Evolutionary conservation across 2,329 filamentous ascomycete genomes (phyloP).

Genomic region (Orbilia oligospora): DNA sequence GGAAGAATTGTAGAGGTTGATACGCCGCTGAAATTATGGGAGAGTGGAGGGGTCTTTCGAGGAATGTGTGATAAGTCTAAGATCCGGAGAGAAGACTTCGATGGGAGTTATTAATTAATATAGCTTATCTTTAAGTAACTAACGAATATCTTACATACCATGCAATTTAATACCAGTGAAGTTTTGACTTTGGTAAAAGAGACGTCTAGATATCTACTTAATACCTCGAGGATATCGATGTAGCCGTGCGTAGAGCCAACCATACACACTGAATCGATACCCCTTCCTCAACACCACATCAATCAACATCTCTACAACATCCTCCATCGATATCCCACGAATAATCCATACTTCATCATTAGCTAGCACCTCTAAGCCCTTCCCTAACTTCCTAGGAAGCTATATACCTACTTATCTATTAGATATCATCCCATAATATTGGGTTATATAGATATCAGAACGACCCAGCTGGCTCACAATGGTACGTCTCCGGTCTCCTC

Average conservation of each 20-base stretch:
- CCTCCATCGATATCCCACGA: neutral
- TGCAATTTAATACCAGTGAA: too few species aligned
- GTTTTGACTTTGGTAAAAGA: too few species aligned
- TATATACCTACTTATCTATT: too few species aligned
- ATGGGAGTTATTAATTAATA: constrained; percentile 28
- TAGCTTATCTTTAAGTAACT: neutral
- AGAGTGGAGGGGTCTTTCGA: constrained; percentile 82
- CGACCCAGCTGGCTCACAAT: too few species aligned
- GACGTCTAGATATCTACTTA: neutral
- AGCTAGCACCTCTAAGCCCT: too few species aligned
- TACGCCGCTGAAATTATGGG: constrained; percentile 80
- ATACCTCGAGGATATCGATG: too few species aligned
- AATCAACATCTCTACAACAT: neutral
- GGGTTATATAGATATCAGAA: too few species aligned
- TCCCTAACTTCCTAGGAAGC: too few species aligned
- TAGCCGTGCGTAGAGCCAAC: neutral
- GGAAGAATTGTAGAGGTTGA: constrained; percentile 90
- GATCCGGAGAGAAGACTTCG: constrained; percentile 74
- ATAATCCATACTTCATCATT: neutral
- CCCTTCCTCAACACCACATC: neutral
- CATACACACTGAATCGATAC: neutral
- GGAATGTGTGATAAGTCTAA: constrained; percentile 91
- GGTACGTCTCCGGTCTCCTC: too few species aligned
- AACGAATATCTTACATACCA: too few species aligned
- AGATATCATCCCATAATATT: too few species aligned